Conservation (phyloP, 2,329 filamentous ascomycete genomes). For the Ophiognomonia clavigignenti-juglandacearum region DNA sequence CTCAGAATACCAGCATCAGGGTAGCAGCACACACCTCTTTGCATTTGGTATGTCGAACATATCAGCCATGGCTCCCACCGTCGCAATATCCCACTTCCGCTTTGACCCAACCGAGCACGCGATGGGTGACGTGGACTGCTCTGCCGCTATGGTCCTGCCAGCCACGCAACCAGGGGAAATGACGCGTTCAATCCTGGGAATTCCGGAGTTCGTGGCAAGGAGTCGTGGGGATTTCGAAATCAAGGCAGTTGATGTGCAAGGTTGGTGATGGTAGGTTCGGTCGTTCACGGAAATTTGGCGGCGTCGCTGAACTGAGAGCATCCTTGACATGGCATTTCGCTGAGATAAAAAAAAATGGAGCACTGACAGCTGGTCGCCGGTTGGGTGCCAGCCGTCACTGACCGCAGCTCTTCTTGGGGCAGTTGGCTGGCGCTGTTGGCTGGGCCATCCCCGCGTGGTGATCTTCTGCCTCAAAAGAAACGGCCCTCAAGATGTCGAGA, state of each 20-base stretch:
- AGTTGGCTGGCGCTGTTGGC: no score
- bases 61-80: slow-evolving; percentile 4
- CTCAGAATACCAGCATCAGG: neutral
- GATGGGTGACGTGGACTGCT: neutral
- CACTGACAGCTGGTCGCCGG: no score
- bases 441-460: no score
- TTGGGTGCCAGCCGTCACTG: no score
- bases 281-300: neutral
- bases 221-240: neutral
- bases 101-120: neutral
- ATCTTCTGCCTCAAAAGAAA: no score
- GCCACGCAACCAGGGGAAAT: neutral
- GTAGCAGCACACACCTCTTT: slow-evolving; percentile 37
- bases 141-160: neutral
- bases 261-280: slow-evolving; percentile 1
- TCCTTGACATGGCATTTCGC: neutral
- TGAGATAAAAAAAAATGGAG: no score
- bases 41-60: slow-evolving; percentile 51
- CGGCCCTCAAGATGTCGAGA: no score
- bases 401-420: no score
- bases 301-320: neutral
- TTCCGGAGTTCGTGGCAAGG: neutral
- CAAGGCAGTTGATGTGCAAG: neutral
- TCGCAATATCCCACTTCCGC: neutral
- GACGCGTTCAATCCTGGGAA: neutral